Base-by-base conservation (phyloP, 2,329 filamentous ascomycete genomes). In the Penicillium decumbens region DNA sequence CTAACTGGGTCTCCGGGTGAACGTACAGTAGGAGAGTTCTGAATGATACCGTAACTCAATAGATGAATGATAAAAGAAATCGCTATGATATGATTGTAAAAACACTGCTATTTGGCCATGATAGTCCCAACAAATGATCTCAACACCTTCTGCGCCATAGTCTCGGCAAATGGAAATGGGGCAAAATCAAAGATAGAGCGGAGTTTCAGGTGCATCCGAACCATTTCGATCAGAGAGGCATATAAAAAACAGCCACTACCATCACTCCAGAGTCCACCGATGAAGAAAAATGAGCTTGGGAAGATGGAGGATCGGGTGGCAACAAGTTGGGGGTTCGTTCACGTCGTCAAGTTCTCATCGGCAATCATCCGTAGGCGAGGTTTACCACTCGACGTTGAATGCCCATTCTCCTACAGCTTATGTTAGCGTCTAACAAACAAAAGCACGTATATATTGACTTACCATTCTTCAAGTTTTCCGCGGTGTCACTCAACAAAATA, bases 401-500 rank as follows among this genome's bases (percentile, higher is more conserved):
- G 65, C 61, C 74, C 74, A 76, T 60, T 70, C 70, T 24, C 69
- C 74, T 75, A 38, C 32, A 32, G 12, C 44, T 23, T 25, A 13
- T n/a, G n/a, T 56, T 39, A 54, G 50, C 42, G 37, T 42, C 27
- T 28, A 20, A 6, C n/a, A 27, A 24, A 15, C 6, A 10, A 28
- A 9, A 28, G 7, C 12, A 3, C 1, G 41, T 6, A 27, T n/a
- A 8, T 28, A 3, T 40, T 3, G 24, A 77, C 81, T 71, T 78
- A 93, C 92, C 87, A 66, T 88, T 84, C 61, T 88, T 90, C 45
- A 98, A 75, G 62, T 95, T 95, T 58, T 95, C 87, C 0, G 93
- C 93, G 2, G 93, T 97, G 62, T 96, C 89, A 47, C 90, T 89
- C 18, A 98, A 77, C 8, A 98, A 70, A 56, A 97, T 96, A 23